Percentiles rank a stretch among this genome's conserved stretches.
Conservation (phyloP, 441 rosid species). For the Iberis amara region DNA sequence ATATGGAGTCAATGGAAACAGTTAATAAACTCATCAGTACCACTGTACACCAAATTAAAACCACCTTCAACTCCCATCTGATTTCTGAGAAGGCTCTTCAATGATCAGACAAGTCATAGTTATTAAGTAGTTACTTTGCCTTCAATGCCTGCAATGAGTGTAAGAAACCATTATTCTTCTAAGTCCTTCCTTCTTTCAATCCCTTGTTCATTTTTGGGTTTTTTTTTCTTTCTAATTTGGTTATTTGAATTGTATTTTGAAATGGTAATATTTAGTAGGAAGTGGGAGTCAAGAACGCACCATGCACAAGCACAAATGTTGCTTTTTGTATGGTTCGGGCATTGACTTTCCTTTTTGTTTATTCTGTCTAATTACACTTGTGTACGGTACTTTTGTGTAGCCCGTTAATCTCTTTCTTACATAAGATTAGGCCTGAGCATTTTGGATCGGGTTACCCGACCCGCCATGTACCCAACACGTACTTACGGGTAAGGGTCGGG, state of each 20-base stretch:
- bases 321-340: constrained; percentile 77
- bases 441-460: too few relatives aligned
- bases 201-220: neutral
- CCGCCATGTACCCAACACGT: too few relatives aligned
- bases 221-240: constrained; percentile 25
- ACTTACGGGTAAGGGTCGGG: too few relatives aligned
- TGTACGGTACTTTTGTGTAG: too few relatives aligned
- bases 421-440: too few relatives aligned
- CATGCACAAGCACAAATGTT: constrained; percentile 41
- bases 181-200: neutral
- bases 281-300: constrained; percentile 98
- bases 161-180: constrained; percentile 25
- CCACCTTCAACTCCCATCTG: constrained; percentile 39
- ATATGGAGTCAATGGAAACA: constrained; percentile 79
- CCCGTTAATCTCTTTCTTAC: neutral
- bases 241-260: constrained; percentile 4
- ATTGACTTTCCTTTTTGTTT: constrained; percentile 65
- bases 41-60: constrained; percentile 88
- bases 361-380: constrained; percentile 11
- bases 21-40: constrained; percentile 75
- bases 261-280: constrained; percentile 6
- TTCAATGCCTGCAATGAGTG: constrained; percentile 25
- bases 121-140: constrained; percentile 8
- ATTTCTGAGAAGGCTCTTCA: constrained; percentile 33
- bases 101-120: constrained; percentile 24